phyloP scores from a whole-genome alignment of 345 rosid species.

The Arabidopsis arenosa region DNA sequence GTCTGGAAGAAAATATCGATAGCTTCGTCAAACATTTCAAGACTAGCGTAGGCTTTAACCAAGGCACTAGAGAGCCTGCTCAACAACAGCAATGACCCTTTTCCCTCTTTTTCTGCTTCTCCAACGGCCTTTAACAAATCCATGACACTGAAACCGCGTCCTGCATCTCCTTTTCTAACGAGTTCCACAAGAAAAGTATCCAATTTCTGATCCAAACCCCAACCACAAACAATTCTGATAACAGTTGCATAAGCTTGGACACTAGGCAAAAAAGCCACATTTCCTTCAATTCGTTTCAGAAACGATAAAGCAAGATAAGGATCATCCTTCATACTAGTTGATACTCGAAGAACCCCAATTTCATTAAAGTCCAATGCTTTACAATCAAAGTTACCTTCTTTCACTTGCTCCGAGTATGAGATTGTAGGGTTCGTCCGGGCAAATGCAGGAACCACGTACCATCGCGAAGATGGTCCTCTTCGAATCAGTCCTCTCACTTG shows the following conservation, averaged over 20 bases:
- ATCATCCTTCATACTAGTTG: conserved; percentile 49
- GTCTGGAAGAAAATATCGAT: conserved; percentile 48
- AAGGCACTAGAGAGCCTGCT: conserved; percentile 45
- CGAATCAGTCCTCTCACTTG: conserved; percentile 32
- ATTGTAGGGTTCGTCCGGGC: conserved; percentile 30
- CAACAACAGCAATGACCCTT: not conserved
- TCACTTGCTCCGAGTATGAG: conserved; percentile 36
- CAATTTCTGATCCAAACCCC: conserved; percentile 54
- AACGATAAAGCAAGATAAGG: conserved; percentile 60
- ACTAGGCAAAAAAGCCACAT: conserved; percentile 55
- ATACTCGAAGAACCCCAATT: conserved; percentile 43
- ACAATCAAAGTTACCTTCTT: conserved; percentile 16
- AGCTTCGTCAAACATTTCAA: conserved; percentile 59
- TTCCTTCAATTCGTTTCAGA: conserved; percentile 49
- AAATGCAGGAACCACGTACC: conserved; percentile 43
- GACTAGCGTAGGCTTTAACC: conserved; percentile 57
- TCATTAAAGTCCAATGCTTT: conserved; percentile 43
- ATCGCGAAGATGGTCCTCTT: conserved; percentile 27
- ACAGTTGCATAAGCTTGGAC: conserved; percentile 51
- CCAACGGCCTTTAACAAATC: conserved; percentile 1
- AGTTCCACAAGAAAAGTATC: conserved; percentile 24
- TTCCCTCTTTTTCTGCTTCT: not conserved
- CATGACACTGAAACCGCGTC: not conserved
- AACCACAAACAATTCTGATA: conserved; percentile 51
- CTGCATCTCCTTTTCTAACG: not conserved